phyloP scores from a whole-genome alignment of 108 stramenopile species.

The Stephanodiscus minutulus region DNA sequence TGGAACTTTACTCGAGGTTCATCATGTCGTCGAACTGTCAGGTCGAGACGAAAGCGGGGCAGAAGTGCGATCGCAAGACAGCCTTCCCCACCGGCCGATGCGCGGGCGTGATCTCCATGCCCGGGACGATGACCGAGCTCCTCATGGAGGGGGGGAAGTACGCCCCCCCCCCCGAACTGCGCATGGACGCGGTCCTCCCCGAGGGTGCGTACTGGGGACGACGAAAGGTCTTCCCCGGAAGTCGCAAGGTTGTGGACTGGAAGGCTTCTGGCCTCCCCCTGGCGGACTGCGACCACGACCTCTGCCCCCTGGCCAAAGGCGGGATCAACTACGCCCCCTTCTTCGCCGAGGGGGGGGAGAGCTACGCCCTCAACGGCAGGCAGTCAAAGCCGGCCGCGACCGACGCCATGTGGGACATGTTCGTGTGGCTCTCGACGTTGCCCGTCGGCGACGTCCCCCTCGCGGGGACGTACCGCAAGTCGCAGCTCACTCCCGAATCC shows the following conservation, averaged over 20 bases:
- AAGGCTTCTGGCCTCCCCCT: conserved; percentile 8
- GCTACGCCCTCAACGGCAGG: conserved; percentile 40
- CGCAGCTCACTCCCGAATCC: conserved; percentile 17
- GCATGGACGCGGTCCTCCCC: conserved; percentile 23
- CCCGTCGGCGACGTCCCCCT: conserved; percentile 32
- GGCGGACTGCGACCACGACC: conserved; percentile 19
- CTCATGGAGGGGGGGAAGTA: conserved; percentile 34
- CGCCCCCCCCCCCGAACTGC: conserved; percentile 32
- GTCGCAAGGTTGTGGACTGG: conserved; percentile 37
- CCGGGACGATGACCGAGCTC: conserved; percentile 38
- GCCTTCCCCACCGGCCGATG: conserved; percentile 50
- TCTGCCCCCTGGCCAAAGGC: conserved; percentile 29
- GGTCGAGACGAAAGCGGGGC: conserved; percentile 16
- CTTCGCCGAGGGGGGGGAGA: conserved; percentile 46
- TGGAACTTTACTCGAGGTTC: conserved; percentile 41
- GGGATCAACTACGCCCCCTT: conserved; percentile 47
- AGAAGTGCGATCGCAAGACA: conserved; percentile 43
- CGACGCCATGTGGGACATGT: conserved; percentile 49
- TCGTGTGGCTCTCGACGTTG: conserved; percentile 38
- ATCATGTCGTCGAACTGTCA: conserved; percentile 43
- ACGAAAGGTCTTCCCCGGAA: conserved; percentile 35
- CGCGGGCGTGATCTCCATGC: conserved; percentile 49
- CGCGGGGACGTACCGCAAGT: conserved; percentile 40
- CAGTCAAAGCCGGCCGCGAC: conserved; percentile 42
- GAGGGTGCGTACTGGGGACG: conserved; percentile 38